A percentile compares a stretch with the other conserved stretches of the same genome.
These are phyloP conservation scores for Cladosporium sp. DNA, from an alignment of 2,329 filamentous ascomycete species.

Conservation along the genomic window DNA sequence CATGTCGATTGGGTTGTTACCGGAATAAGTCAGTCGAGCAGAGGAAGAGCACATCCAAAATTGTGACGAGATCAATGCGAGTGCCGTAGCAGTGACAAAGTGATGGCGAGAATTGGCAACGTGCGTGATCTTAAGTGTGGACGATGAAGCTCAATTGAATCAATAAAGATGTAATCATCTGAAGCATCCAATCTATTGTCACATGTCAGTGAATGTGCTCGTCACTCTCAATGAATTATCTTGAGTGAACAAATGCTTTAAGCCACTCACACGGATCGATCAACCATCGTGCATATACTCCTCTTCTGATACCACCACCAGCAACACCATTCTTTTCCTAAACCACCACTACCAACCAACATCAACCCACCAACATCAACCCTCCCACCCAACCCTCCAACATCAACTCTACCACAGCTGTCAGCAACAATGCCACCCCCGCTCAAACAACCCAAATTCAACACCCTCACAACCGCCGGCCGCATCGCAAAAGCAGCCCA, in stretches of 20 bases:
- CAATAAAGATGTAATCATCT: neutral
- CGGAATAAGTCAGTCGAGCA: neutral
- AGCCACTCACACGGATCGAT: neutral
- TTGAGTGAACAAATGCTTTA: neutral
- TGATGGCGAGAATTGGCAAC: neutral
- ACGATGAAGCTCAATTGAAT: neutral
- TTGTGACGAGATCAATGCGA: neutral
- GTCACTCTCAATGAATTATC: neutral
- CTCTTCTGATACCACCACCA: neutral
- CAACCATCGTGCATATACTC: neutral
- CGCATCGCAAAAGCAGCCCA: slow-evolving; percentile 18
- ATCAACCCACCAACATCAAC: neutral
- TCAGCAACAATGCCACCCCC: neutral
- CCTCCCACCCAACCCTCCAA: neutral
- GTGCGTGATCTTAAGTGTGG: neutral
- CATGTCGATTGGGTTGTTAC: neutral
- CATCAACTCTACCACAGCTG: neutral
- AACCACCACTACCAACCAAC: neutral
- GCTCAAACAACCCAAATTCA: slow-evolving; percentile 2
- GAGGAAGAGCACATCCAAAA: neutral
- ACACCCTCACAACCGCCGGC: slow-evolving; percentile 20
- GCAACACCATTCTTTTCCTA: neutral
- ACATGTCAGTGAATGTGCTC: neutral
- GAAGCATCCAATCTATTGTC: neutral
- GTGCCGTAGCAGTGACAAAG: neutral